Conservation (phyloP, 2,329 filamentous ascomycete genomes). For the Cercospora canescens region DNA sequence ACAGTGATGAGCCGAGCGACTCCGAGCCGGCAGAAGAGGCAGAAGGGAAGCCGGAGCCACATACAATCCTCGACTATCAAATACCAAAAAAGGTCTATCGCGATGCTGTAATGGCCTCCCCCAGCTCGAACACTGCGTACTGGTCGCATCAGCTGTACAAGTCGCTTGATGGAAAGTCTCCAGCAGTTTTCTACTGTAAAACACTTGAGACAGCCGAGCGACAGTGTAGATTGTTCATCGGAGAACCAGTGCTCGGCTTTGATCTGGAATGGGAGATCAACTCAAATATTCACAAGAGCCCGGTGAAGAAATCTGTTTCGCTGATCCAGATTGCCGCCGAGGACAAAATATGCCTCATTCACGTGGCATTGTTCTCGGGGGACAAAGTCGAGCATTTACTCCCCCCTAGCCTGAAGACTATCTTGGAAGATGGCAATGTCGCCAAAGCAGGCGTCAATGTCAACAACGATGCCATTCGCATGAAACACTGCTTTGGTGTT, state of each 20-base stretch:
- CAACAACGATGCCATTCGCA: constrained; percentile 63
- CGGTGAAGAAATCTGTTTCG: constrained; percentile 61
- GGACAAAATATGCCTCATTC: constrained; percentile 76
- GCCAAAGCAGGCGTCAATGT: constrained; percentile 79
- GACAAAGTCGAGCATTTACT: constrained; percentile 56
- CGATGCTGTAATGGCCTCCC: constrained; percentile 31
- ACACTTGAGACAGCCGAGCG: constrained; percentile 66
- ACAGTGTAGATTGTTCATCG: constrained; percentile 64
- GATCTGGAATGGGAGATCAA: constrained; percentile 79
- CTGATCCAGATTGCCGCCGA: constrained; percentile 81
- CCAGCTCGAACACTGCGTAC: constrained; percentile 31
- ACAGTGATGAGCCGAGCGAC: neutral
- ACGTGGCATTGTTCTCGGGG: constrained; percentile 62
- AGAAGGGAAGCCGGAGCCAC: constrained; percentile 9
- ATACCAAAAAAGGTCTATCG: constrained; percentile 31
- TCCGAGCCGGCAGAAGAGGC: neutral
- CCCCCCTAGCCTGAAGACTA: constrained; percentile 66
- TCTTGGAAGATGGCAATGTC: constrained; percentile 70
- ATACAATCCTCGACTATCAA: constrained; percentile 24
- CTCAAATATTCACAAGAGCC: constrained; percentile 40
- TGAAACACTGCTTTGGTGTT: constrained; percentile 67
- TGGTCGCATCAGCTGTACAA: constrained; percentile 72
- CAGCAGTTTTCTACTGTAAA: constrained; percentile 77
- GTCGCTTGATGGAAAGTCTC: constrained; percentile 67
- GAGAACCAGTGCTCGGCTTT: constrained; percentile 75